phyloP scores from a whole-genome alignment of 169 alveolate genomes.

The Plasmodium ovale region DNA sequence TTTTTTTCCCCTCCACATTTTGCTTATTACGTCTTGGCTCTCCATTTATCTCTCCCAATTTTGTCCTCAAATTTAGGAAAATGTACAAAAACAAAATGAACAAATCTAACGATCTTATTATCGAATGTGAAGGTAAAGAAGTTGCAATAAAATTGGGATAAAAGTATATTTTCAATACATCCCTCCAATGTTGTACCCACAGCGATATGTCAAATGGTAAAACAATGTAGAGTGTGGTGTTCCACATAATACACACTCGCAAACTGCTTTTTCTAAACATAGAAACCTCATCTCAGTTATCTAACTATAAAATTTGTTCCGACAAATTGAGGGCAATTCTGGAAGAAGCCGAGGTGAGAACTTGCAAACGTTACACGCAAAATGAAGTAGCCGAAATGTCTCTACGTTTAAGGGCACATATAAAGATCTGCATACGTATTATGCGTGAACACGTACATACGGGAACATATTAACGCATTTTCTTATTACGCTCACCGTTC shows the following conservation, averaged over 20 bases:
- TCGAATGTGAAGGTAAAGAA: constrained; percentile 53
- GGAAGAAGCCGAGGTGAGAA: constrained; percentile 59
- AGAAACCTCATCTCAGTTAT: constrained; percentile 65
- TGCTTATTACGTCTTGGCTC: not conserved
- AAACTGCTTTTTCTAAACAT: not conserved
- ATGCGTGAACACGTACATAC: too few species aligned
- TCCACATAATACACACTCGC: too few species aligned
- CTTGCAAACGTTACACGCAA: not conserved
- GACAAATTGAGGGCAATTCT: constrained; percentile 39
- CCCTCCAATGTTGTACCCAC: too few species aligned
- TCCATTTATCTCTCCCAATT: not conserved
- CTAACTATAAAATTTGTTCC: constrained; percentile 55
- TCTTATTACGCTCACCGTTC: not conserved
- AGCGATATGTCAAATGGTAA: too few species aligned
- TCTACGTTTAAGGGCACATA: not conserved
- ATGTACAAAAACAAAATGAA: constrained; percentile 29
- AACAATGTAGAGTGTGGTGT: too few species aligned
- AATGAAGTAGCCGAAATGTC: not conserved
- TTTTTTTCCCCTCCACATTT: not conserved
- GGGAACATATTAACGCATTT: not conserved
- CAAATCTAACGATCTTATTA: constrained; percentile 52
- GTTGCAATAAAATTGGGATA: too few species aligned
- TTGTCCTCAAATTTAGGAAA: constrained; percentile 9
- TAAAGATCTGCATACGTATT: too few species aligned
- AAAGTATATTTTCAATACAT: too few species aligned